A percentile compares a stretch with the other conserved stretches of the same genome.
These are phyloP conservation scores for Coemansia sp. DNA, from an alignment of 192 early-diverging fungal genomes.

Conservation along the genomic window DNA sequence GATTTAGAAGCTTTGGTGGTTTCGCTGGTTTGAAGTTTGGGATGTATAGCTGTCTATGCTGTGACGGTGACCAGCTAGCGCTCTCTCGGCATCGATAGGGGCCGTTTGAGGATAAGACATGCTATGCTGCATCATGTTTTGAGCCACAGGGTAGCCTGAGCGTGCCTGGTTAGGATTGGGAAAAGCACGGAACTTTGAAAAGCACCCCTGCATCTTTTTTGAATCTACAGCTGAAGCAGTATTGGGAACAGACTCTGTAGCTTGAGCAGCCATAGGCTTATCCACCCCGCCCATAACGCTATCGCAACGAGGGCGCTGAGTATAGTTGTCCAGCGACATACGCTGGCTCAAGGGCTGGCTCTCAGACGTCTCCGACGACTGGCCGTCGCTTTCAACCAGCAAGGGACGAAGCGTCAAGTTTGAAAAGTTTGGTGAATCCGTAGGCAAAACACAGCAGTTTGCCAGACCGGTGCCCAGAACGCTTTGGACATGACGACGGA, in stretches of 20 bases:
- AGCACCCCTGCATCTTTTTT: background rate
- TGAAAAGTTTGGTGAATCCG: slow-evolving; percentile 48
- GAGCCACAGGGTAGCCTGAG: background rate
- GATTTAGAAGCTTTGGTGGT: background rate
- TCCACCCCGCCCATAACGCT: slow-evolving; percentile 47
- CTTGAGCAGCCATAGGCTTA: background rate
- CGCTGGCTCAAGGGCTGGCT: slow-evolving; percentile 14
- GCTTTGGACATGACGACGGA: slow-evolving; percentile 44
- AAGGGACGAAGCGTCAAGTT: slow-evolving; percentile 52
- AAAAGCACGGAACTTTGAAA: slow-evolving; percentile 5
- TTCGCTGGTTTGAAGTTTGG: background rate
- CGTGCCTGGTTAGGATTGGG: background rate
- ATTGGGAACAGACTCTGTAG: background rate
- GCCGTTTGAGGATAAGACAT: slow-evolving; percentile 5
- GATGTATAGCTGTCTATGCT: slow-evolving; percentile 17
- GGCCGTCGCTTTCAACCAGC: slow-evolving; percentile 18
- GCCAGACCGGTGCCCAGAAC: slow-evolving; percentile 34
- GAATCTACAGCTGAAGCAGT: background rate
- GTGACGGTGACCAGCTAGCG: slow-evolving; percentile 7
- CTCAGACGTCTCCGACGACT: slow-evolving; percentile 10
- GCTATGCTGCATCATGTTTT: background rate
- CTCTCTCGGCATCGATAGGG: background rate
- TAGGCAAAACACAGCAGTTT: slow-evolving; percentile 42
- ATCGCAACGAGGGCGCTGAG: slow-evolving; percentile 40
- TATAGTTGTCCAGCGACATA: background rate